A percentile compares a stretch with the other conserved stretches of the same genome.
phyloP scores from a whole-genome alignment of 225 moss, liverwort and hornwort genomes.

The Neckera pumila region DNA sequence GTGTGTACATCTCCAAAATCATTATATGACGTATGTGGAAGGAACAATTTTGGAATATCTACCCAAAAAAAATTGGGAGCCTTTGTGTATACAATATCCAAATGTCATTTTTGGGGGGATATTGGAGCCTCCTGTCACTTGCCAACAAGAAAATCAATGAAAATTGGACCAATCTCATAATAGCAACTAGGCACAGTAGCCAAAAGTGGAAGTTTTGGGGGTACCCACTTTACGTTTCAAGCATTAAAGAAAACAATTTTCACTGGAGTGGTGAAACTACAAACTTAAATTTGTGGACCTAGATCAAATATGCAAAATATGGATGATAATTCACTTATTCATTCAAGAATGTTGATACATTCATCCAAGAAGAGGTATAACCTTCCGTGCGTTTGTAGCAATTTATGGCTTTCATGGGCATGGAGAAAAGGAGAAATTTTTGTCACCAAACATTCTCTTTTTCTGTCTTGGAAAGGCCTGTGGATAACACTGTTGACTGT shows the following conservation, averaged over 20 bases:
- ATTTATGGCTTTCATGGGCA: background rate
- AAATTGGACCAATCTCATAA: too few species aligned
- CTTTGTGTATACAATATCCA: too few species aligned
- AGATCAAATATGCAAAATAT: background rate
- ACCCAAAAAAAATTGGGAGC: too few species aligned
- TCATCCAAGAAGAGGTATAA: background rate
- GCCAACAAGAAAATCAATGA: too few species aligned
- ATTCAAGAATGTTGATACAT: background rate
- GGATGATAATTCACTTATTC: background rate
- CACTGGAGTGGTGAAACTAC: background rate
- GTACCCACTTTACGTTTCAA: too few species aligned
- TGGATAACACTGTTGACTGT: background rate
- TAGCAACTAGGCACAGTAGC: too few species aligned
- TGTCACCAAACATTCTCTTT: background rate
- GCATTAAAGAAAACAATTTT: background rate
- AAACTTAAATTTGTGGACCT: accelerated
- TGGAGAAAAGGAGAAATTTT: background rate
- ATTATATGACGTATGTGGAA: too few species aligned
- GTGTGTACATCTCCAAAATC: too few species aligned
- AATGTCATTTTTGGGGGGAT: too few species aligned
- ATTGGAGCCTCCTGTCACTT: too few species aligned
- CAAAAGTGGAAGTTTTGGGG: too few species aligned
- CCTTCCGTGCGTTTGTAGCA: accelerated
- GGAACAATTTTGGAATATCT: too few species aligned
- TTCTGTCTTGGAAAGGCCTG: background rate